Evolutionary conservation across 805 yeast genomes (phyloP).

Genomic region (Candida corydali): DNA sequence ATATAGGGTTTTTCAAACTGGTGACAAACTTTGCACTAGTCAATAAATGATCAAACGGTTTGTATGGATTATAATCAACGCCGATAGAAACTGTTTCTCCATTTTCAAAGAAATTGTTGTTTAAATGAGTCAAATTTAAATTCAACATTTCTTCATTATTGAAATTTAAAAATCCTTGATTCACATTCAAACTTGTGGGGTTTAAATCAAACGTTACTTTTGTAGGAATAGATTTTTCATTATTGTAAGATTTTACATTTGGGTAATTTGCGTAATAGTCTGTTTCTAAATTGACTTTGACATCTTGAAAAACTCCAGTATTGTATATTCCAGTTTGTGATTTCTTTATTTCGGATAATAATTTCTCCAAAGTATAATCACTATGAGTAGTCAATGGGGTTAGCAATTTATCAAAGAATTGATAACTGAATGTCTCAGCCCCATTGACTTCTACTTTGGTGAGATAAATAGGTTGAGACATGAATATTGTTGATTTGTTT

Average conservation of each 20-base stretch:
- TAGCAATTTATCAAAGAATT: conserved; percentile 44
- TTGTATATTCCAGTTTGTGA: conserved; percentile 33
- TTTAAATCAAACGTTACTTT: conserved; percentile 40
- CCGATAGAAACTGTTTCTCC: conserved; percentile 48
- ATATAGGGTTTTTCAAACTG: conserved; percentile 44
- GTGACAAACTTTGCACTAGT: conserved; percentile 42
- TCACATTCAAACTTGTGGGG: conserved; percentile 33
- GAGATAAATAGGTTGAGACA: conserved; percentile 34
- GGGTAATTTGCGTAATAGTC: conserved; percentile 31
- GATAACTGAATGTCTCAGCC: conserved; percentile 41
- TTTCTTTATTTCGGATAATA: conserved; percentile 28
- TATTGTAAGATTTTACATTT: conserved; percentile 24
- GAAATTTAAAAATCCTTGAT: conserved; percentile 30
- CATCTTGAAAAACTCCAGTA: conserved; percentile 44
- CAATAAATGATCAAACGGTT: conserved; percentile 45
- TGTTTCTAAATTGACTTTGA: conserved; percentile 37
- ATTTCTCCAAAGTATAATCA: conserved; percentile 41
- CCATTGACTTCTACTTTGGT: conserved; percentile 37
- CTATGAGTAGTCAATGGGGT: conserved; percentile 37
- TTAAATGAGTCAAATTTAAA: conserved; percentile 35
- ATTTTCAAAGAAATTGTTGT: conserved; percentile 45
- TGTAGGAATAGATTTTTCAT: conserved; percentile 41
- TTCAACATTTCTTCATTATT: conserved; percentile 37
- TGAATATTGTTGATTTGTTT: not conserved
- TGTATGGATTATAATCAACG: conserved; percentile 47